phyloP scores from a whole-genome alignment of 2,329 filamentous ascomycete genomes.

The Fusarium equiseti region DNA sequence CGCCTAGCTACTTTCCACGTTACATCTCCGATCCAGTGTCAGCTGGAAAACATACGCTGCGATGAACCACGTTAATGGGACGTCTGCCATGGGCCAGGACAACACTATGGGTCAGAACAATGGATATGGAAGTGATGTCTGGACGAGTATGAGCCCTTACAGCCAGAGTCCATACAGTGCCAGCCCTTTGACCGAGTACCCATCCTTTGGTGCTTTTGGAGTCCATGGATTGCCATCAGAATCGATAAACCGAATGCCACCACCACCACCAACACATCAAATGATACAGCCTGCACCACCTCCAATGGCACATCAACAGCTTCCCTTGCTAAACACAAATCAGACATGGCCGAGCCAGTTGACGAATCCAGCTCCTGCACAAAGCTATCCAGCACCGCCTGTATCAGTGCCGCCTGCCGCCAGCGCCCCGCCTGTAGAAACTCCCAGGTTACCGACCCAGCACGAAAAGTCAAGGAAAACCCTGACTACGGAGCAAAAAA shows the following conservation, averaged over 20 bases:
- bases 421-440: constrained; percentile 59
- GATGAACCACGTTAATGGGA: constrained; percentile 53
- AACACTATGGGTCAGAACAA: constrained; percentile 49
- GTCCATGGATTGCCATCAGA: constrained; percentile 65
- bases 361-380: constrained; percentile 70
- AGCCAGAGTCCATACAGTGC: constrained; percentile 67
- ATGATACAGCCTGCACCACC: constrained; percentile 50
- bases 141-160: constrained; percentile 71
- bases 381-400: constrained; percentile 69
- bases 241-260: constrained; percentile 65
- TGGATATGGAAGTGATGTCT: constrained; percentile 59
- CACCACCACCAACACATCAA: constrained; percentile 61
- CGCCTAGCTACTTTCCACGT: not conserved
- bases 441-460: constrained; percentile 51
- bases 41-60: constrained; percentile 37
- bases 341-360: constrained; percentile 83
- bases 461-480: constrained; percentile 81
- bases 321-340: constrained; percentile 76
- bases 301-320: constrained; percentile 67
- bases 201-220: constrained; percentile 67
- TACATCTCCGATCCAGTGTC: constrained; percentile 29
- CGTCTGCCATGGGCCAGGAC: constrained; percentile 50
- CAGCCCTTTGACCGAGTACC: constrained; percentile 75
- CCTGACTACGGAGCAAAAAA: constrained; percentile 88
- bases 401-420: constrained; percentile 69